Conservation (phyloP, 1,284 basidiomycete species). For the Coniferiporia weirii region DNA sequence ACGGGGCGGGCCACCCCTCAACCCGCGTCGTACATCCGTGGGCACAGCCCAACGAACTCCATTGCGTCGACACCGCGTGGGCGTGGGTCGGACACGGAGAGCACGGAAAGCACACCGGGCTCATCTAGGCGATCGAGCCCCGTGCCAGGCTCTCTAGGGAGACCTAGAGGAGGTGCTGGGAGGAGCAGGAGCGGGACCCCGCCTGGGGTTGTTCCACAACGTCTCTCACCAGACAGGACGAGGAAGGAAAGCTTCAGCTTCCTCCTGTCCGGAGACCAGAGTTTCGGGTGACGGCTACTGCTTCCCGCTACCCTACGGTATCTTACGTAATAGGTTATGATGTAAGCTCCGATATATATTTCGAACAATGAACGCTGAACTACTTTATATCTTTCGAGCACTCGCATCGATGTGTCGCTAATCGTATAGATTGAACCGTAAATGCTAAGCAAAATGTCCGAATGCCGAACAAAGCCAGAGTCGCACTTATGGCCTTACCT, state of each 20-base stretch:
- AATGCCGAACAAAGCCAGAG: neutral
- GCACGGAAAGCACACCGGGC: slow-evolving; percentile 33
- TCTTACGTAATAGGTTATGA: neutral
- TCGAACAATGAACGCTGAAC: neutral
- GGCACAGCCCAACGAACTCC: slow-evolving; percentile 14
- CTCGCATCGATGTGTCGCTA: neutral
- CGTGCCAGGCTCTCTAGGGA: slow-evolving; percentile 26
- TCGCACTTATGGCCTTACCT: neutral
- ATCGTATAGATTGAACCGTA: neutral
- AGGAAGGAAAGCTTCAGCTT: slow-evolving; percentile 20
- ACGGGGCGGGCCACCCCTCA: slow-evolving; percentile 20
- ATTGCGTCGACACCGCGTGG: slow-evolving; percentile 8
- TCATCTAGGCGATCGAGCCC: slow-evolving; percentile 40
- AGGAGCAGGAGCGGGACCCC: slow-evolving; percentile 31
- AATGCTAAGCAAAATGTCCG: neutral
- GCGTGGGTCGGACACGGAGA: slow-evolving; percentile 27
- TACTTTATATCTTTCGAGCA: neutral
- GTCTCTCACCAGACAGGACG: slow-evolving; percentile 11
- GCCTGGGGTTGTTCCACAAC: slow-evolving; percentile 19
- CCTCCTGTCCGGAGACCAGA: slow-evolving; percentile 15
- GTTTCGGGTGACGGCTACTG: slow-evolving; percentile 7
- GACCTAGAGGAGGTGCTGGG: slow-evolving; percentile 6
- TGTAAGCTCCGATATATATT: slow-evolving; percentile 4
- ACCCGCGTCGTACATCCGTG: slow-evolving; percentile 21
- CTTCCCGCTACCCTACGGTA: neutral